These are phyloP conservation scores for Schizosaccharomyces octosporus DNA, from an alignment of 805 yeast species.

Conservation along the genomic window DNA sequence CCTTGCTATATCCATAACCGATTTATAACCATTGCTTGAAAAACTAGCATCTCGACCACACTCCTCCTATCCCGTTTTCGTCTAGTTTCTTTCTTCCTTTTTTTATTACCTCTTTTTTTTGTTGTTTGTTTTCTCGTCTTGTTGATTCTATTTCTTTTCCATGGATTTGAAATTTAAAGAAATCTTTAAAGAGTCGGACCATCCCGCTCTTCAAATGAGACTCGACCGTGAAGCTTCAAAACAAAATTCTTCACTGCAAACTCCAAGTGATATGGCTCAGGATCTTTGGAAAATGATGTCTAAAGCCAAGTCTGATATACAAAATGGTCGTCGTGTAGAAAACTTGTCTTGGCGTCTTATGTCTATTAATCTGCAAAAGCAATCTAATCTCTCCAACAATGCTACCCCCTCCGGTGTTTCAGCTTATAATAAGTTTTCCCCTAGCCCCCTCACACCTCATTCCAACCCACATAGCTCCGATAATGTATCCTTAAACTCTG, in stretches of 20 bases:
- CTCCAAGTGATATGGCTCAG: conserved; percentile 3
- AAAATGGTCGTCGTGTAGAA: conserved; percentile 54
- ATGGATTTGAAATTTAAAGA: no score
- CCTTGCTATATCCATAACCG: no score
- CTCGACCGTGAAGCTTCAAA: background rate
- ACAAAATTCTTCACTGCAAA: background rate
- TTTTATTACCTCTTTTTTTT: no score
- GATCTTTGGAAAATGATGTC: conserved; percentile 52
- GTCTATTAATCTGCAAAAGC: conserved; percentile 20
- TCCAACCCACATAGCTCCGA: background rate
- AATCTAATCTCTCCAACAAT: background rate
- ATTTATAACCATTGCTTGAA: no score
- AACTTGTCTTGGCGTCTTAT: conserved; percentile 76
- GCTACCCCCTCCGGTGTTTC: background rate
- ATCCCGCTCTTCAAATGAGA: background rate
- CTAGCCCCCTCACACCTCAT: background rate
- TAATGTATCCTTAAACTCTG: background rate
- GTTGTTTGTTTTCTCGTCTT: no score
- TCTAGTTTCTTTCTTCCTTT: no score
- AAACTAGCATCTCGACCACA: no score
- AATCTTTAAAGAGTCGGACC: background rate
- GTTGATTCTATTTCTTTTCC: no score
- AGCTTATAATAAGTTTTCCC: background rate
- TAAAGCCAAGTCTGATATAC: conserved; percentile 47
- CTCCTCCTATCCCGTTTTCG: no score